phyloP scores from a whole-genome alignment of 768 basidiomycete species.

The Termitomyces sp. region DNA sequence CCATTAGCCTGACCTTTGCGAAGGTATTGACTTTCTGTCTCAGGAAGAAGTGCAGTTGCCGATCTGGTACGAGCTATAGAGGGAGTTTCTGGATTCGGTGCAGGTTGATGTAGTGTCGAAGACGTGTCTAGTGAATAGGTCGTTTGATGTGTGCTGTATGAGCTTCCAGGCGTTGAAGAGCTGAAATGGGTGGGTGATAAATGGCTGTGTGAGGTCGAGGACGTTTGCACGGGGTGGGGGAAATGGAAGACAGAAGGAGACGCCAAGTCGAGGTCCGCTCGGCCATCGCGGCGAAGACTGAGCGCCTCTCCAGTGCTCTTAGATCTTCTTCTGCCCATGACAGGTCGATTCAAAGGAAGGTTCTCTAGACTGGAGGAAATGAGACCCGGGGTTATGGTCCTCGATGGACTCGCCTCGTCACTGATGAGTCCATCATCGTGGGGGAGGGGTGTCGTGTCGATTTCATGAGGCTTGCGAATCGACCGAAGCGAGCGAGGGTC shows the following conservation, averaged over 20 bases:
- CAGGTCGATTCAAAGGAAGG: not conserved
- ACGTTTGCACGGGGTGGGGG: slow-evolving; percentile 18
- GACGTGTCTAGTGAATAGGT: slow-evolving; percentile 54
- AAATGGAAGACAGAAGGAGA: slow-evolving; percentile 42
- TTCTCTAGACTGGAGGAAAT: slow-evolving; percentile 11
- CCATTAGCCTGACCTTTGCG: slow-evolving; percentile 12
- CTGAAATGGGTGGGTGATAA: slow-evolving; percentile 29
- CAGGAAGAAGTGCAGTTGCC: slow-evolving; percentile 39
- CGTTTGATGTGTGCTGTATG: slow-evolving; percentile 45
- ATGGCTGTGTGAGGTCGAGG: slow-evolving; percentile 17
- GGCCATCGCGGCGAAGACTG: slow-evolving; percentile 7
- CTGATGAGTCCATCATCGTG: slow-evolving; percentile 2
- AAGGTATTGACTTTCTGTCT: slow-evolving; percentile 10
- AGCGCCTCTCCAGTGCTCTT: slow-evolving; percentile 35
- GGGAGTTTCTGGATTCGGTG: slow-evolving; percentile 22
- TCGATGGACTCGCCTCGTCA: slow-evolving; percentile 12
- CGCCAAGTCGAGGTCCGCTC: slow-evolving; percentile 24
- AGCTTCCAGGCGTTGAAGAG: slow-evolving; percentile 22
- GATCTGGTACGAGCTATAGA: slow-evolving; percentile 38
- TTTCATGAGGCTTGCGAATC: slow-evolving; percentile 2
- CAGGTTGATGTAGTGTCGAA: slow-evolving; percentile 21
- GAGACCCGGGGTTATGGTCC: slow-evolving; percentile 14
- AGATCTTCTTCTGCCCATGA: slow-evolving; percentile 36
- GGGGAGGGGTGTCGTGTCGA: not conserved
- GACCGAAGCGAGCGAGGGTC: slow-evolving; percentile 2